Conservation (phyloP, 352 stramenopile genomes). For the Phytophthora colocasiae region DNA sequence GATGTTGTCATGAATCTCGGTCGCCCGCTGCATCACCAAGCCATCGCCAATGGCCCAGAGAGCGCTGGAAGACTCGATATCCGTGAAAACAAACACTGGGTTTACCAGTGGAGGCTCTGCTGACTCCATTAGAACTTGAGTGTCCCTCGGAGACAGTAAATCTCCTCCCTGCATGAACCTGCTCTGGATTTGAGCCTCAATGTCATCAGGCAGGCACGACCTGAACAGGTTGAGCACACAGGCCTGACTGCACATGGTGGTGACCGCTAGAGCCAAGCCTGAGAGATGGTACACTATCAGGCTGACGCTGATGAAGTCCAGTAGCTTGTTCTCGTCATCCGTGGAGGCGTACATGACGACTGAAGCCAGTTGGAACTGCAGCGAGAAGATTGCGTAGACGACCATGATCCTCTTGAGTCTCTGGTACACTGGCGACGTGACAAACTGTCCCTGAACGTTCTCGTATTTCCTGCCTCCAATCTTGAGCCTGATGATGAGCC, state of each 20-base stretch:
- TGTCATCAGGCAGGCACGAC: conserved; percentile 48
- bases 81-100: conserved; percentile 73
- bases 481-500: conserved; percentile 53
- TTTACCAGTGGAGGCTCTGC: conserved; percentile 52
- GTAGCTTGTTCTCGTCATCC: conserved; percentile 33
- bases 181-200: conserved; percentile 50
- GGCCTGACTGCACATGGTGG: conserved; percentile 57
- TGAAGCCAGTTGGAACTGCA: conserved; percentile 67
- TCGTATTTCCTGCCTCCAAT: conserved; percentile 64
- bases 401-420: conserved; percentile 77
- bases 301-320: conserved; percentile 54
- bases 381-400: conserved; percentile 64
- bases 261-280: conserved; percentile 51
- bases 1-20: conserved; percentile 67
- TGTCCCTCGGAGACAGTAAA: conserved; percentile 46
- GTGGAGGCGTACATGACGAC: conserved; percentile 53
- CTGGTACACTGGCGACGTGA: conserved; percentile 72
- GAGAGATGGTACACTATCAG: conserved; percentile 51
- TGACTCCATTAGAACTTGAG: conserved; percentile 46
- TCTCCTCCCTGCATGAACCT: conserved; percentile 51
- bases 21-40: conserved; percentile 54
- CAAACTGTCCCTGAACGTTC: conserved; percentile 68
- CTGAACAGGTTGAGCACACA: conserved; percentile 49
- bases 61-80: conserved; percentile 72
- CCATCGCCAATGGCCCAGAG: conserved; percentile 58